Percentiles rank a stretch among this genome's conserved stretches.
Conservation (phyloP, 2,329 filamentous ascomycete species). For the Claviceps paspali region DNA sequence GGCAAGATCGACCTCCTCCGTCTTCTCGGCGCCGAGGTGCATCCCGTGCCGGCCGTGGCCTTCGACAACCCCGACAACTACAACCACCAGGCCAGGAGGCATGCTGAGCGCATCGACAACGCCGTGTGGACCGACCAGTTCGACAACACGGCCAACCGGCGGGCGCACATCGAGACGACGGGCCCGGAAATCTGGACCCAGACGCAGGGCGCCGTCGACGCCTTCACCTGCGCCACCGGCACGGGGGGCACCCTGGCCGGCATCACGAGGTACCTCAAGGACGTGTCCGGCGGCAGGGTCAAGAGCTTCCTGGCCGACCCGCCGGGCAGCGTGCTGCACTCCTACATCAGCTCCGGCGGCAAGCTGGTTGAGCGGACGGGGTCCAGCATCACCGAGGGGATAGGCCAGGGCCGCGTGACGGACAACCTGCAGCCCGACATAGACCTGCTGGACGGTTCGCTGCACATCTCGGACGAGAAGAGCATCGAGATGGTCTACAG, state of each 20-base stretch:
- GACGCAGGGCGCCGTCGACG: conserved; percentile 72
- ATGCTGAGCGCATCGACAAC: conserved; percentile 74
- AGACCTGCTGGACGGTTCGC: conserved; percentile 64
- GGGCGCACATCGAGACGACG: conserved; percentile 91
- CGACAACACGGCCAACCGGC: conserved; percentile 86
- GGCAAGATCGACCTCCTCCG: conserved; percentile 92
- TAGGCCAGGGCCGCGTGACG: conserved; percentile 92
- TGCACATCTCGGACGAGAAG: conserved; percentile 82
- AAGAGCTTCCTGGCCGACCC: conserved; percentile 88
- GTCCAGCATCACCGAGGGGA: conserved; percentile 90
- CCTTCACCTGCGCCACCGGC: conserved; percentile 89
- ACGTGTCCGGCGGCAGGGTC: conserved; percentile 59
- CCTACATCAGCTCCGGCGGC: conserved; percentile 75
- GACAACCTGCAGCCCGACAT: conserved; percentile 84
- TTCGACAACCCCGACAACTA: conserved; percentile 95
- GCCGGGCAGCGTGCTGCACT: conserved; percentile 83
- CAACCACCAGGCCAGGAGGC: conserved; percentile 85
- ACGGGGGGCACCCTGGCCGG: conserved; percentile 87
- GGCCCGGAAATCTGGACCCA: conserved; percentile 96
- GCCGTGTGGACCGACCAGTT: conserved; percentile 99
- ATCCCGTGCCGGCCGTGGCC: conserved; percentile 87
- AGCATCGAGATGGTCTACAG: conserved; percentile 96
- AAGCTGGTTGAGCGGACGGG: conserved; percentile 68
- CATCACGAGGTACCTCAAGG: conserved; percentile 77
- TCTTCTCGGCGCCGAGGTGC: conserved; percentile 83